Conservation (phyloP, 208 protist genomes). For the Balamuthia mandrillaris region DNA sequence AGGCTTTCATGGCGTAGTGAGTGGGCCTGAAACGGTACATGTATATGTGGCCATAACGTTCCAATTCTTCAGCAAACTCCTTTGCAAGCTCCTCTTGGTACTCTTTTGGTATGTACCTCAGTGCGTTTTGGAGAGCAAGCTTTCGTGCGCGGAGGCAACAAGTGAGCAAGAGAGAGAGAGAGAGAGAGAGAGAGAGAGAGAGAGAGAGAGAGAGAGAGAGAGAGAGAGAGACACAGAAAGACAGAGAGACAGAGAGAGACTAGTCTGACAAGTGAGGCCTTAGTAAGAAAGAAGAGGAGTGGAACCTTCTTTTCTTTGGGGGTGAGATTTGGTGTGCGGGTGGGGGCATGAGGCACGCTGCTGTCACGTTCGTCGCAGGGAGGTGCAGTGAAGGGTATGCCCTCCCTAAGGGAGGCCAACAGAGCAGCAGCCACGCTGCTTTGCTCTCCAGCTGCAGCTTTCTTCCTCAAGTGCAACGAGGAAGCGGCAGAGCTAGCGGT, state of each 20-base stretch:
- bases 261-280: too few species aligned
- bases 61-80: slow-evolving; percentile 76
- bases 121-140: slow-evolving; percentile 71
- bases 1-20: slow-evolving; percentile 73
- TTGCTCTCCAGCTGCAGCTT: too few species aligned
- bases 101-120: slow-evolving; percentile 74
- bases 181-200: too few species aligned
- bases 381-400: slow-evolving; percentile 8
- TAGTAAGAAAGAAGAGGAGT: too few species aligned
- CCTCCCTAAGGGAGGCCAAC: neutral
- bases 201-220: too few species aligned
- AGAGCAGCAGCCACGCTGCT: too few species aligned
- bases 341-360: slow-evolving; percentile 69
- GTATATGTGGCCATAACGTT: slow-evolving; percentile 81
- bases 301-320: slow-evolving; percentile 38
- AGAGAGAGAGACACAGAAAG: too few species aligned
- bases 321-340: slow-evolving; percentile 47
- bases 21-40: slow-evolving; percentile 82
- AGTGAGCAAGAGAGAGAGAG: too few species aligned
- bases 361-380: neutral
- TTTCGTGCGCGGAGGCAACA: slow-evolving; percentile 37
- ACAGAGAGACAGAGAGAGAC: too few species aligned
- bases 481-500: too few species aligned
- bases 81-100: slow-evolving; percentile 67
- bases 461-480: too few species aligned